phyloP scores from a whole-genome alignment of 371 early-diverging fungal genomes.

The Mortierella sp. region DNA sequence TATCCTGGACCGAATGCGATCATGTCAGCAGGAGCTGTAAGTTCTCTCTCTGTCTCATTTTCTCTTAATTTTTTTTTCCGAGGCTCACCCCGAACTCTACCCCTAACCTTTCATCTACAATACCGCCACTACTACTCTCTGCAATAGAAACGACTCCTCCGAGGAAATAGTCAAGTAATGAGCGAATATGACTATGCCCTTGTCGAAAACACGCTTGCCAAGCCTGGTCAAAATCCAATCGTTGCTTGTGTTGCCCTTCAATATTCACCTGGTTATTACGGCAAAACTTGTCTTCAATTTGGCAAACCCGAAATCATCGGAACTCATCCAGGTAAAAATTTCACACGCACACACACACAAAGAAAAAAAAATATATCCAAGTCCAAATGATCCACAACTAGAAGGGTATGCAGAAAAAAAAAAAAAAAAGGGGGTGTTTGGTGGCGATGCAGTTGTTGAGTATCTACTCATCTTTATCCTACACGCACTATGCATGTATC shows the following conservation, averaged over 20 bases:
- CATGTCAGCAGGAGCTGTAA: constrained; percentile 10
- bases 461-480: too few relatives aligned
- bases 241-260: constrained; percentile 33
- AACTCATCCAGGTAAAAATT: constrained; percentile 31
- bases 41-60: constrained; percentile 1
- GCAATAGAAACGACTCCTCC: constrained; percentile 22
- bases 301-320: constrained; percentile 34
- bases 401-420: neutral
- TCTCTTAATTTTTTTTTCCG: neutral
- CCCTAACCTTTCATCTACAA: neutral
- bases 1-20: constrained; percentile 7
- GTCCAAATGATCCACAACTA: too few relatives aligned
- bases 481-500: neutral
- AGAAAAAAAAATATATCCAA: too few relatives aligned
- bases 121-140: neutral
- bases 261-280: constrained; percentile 19
- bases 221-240: constrained; percentile 34
- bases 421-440: neutral
- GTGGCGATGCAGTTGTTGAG: too few relatives aligned
- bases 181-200: constrained; percentile 33
- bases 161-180: constrained; percentile 27
- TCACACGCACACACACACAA: too few relatives aligned
- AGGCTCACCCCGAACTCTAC: neutral
- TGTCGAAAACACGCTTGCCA: constrained; percentile 34
- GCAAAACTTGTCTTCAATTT: constrained; percentile 18